These are phyloP conservation scores for Aphanomyces euteiches DNA, from an alignment of 352 stramenopile species.

Conservation along the genomic window DNA sequence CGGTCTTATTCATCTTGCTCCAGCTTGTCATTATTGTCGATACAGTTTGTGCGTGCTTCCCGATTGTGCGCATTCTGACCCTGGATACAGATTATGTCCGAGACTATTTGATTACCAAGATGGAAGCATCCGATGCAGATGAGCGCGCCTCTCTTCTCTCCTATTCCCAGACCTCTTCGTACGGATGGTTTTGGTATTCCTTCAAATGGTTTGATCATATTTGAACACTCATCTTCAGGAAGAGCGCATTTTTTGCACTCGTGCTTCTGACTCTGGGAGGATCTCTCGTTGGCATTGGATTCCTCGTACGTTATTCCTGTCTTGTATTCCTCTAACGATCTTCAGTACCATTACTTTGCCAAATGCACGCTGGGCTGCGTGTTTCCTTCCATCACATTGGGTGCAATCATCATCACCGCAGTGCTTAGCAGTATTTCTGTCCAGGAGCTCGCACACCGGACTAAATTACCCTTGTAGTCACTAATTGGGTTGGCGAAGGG, in stretches of 20 bases:
- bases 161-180: conserved; percentile 31
- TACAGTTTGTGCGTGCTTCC: conserved; percentile 46
- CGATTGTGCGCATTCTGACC: too few species aligned
- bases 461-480: conserved; percentile 5
- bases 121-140: conserved; percentile 56
- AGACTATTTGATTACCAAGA: conserved; percentile 65
- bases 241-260: conserved; percentile 49
- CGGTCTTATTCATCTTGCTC: conserved; percentile 61
- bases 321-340: not conserved
- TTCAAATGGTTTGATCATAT: not conserved
- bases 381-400: conserved; percentile 57
- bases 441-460: too few species aligned
- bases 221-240: conserved; percentile 36
- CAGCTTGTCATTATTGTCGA: conserved; percentile 83
- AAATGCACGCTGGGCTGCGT: conserved; percentile 50
- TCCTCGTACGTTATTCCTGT: conserved; percentile 36
- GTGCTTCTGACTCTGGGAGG: conserved; percentile 35
- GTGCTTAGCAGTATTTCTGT: conserved; percentile 47
- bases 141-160: conserved; percentile 48
- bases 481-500: conserved; percentile 54
- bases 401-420: conserved; percentile 45
- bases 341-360: conserved; percentile 37
- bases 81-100: conserved; percentile 48
- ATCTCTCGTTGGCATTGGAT: conserved; percentile 38
- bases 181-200: conserved; percentile 28